Conservation (phyloP, 1,284 basidiomycete species). For the Farysia itapuensis region DNA sequence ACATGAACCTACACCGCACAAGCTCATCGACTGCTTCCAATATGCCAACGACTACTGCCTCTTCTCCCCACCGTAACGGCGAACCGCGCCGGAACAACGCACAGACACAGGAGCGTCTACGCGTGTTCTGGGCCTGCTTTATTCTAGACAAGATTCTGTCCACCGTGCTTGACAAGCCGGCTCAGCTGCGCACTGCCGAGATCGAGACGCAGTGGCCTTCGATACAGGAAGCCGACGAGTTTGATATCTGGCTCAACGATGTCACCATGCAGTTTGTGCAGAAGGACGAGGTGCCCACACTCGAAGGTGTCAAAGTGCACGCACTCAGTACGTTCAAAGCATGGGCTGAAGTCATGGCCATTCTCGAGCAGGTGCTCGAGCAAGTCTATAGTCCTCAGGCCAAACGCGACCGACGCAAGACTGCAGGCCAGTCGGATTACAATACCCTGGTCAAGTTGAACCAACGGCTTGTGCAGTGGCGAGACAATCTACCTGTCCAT, state of each 20-base stretch:
- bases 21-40: slow-evolving; percentile 1
- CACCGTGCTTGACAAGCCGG: slow-evolving; percentile 37
- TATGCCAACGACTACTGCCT: background rate
- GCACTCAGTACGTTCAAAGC: slow-evolving; percentile 37
- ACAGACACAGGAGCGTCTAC: slow-evolving; percentile 19
- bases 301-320: slow-evolving; percentile 36
- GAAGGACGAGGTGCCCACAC: slow-evolving; percentile 4
- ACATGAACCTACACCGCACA: slow-evolving; percentile 36
- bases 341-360: slow-evolving; percentile 37
- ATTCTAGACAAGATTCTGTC: slow-evolving; percentile 45
- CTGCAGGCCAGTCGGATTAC: slow-evolving; percentile 18
- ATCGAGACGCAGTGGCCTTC: slow-evolving; percentile 27
- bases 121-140: slow-evolving; percentile 40
- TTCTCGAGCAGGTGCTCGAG: slow-evolving; percentile 37
- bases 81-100: slow-evolving; percentile 2
- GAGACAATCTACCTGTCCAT: slow-evolving; percentile 18
- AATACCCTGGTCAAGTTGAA: slow-evolving; percentile 19
- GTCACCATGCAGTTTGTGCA: slow-evolving; percentile 30
- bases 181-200: slow-evolving; percentile 29
- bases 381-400: slow-evolving; percentile 39
- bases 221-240: slow-evolving; percentile 38
- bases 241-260: slow-evolving; percentile 36
- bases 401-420: slow-evolving; percentile 21
- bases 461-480: slow-evolving; percentile 13
- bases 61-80: background rate